Base-by-base conservation (phyloP, 768 basidiomycete species). In the Leccinum olivaceopallidum region DNA sequence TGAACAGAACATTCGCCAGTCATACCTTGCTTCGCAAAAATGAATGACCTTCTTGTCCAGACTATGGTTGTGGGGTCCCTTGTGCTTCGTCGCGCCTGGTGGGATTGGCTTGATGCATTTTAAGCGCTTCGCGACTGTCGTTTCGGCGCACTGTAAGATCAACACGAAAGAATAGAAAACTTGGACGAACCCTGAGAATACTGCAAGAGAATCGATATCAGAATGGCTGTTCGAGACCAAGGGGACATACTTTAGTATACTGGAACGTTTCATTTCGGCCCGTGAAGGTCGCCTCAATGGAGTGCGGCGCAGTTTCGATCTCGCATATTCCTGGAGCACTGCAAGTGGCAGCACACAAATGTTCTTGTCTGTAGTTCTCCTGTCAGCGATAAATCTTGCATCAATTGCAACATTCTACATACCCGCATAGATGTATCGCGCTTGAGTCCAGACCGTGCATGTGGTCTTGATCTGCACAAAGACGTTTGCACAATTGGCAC, bases 191-290 rank as follows among this genome's bases (percentile, higher is more conserved):
- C 32, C 32, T 34, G 32, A 34, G 32, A 34, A 12, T 34, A 34
- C 32, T 34, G 32, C 32, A 34, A 34, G 32, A 34, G 32, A 34
- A 12, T 34, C 32, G 0, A 65, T 73, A 1, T 32, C 28, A 26
- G 39, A 51, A 16, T 6, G 1, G 2, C 20, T 6, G 2, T 13
- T 7, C 7, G n/a, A 18, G n/a, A 54, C 6, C 10, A 2, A 20
- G 26, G 30, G 36, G 57, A 34, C 67, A 28, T 55, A 83, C 86
- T 77, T 87, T 87, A 0, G 87, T 88, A 55, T 84, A 88, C 65
- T 83, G 80, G 64, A 86, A 88, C 1, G 80, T 85, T 60, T 85
- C 83, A 53, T 86, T 82, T 59, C 70, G 75, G 0, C 86, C 87
- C 0, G 79, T 81, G 63, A 87, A 88, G 0, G 84, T 86, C 6